A percentile compares a stretch with the other conserved stretches of the same genome.
Evolutionary conservation across 2,329 filamentous ascomycete species (phyloP).

Genomic region (Fusarium haematococcum): DNA sequence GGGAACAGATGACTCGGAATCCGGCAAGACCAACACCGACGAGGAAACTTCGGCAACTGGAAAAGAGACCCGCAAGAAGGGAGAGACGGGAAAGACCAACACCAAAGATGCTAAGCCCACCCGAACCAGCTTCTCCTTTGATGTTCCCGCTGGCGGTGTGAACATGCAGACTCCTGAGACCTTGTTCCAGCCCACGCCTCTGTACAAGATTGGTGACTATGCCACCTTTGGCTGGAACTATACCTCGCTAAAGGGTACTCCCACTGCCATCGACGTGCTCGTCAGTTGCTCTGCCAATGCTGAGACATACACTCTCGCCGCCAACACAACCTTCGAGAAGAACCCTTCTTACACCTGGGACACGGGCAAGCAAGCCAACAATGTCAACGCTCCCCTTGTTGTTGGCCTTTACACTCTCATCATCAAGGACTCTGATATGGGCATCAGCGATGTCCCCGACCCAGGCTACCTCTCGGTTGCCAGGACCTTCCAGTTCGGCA

Average conservation of each 20-base stretch:
- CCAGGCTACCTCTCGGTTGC: conserved; percentile 67
- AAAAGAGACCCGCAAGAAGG: conserved; percentile 36
- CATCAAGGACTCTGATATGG: conserved; percentile 68
- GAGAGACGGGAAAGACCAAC: conserved; percentile 17
- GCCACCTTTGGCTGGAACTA: conserved; percentile 75
- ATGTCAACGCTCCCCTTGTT: conserved; percentile 60
- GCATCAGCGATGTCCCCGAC: conserved; percentile 61
- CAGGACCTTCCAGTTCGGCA: conserved; percentile 65
- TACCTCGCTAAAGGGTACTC: conserved; percentile 68
- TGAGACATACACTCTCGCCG: conserved; percentile 70
- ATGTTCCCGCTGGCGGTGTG: conserved; percentile 63
- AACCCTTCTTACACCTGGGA: conserved; percentile 69
- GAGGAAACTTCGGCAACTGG: conserved; percentile 8
- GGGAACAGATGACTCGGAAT: conserved; percentile 11
- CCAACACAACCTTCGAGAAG: conserved; percentile 70
- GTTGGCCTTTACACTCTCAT: conserved; percentile 70
- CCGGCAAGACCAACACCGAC: background rate
- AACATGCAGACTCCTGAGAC: conserved; percentile 65
- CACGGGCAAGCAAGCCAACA: conserved; percentile 61
- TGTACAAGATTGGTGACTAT: conserved; percentile 71
- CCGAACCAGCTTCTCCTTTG: conserved; percentile 58
- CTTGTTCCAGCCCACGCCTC: conserved; percentile 56
- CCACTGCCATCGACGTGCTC: conserved; percentile 70
- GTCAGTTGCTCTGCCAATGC: conserved; percentile 65
- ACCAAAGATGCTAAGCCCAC: conserved; percentile 41